Base-by-base conservation (phyloP, 192 early-diverging fungal genomes). In the Kappamyces sp. region DNA sequence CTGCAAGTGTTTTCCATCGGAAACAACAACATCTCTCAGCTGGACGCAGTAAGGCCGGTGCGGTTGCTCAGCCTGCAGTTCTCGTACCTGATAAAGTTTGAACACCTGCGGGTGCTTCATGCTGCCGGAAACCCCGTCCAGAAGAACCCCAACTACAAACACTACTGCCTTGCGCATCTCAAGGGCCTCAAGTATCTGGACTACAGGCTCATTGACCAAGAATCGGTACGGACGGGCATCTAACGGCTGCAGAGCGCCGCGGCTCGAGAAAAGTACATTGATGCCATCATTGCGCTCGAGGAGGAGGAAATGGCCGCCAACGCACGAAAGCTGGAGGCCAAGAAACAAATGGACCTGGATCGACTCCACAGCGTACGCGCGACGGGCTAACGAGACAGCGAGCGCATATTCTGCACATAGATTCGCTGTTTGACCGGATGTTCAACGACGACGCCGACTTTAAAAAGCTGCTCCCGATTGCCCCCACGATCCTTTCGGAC, bases 281-380 rank as follows among this genome's bases (percentile, higher is more conserved):
- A 84, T 63, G 74, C 79, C 40, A 63, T 84, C 32, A 84, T 84
- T 49, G 78, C 82, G 0, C 62, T 81, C 41, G 82, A 84, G 44
- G 79, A 84, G 47, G 82, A 84, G 49, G 81, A 84, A 42, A 84
- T 84, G 58, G 62, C 79, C 12, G 58, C 62, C 2, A 63, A 51
- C 3, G 64, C 68, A 12, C 71, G 67, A 57, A 76, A 66, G 60
- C 74, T 80, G 50, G 66, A 74, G 37, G 52, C 46, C 3, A 61
- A 58, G 39, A 67, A 62, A 40, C 37, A 58, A 32, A 40, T 13
- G 5, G 77, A 79, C 41, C 50, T 64, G 36, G 78, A 78, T 35
- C 58, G 47, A 7, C 57, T 82, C 5, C 65, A 76, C 47, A 60
- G 70, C 48, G 80, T 80, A 61, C 60, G 43, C 60, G n/a, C 9